Evolutionary conservation across 345 rosid species (phyloP).

Genomic region (Eucalyptus lansdowneana): DNA sequence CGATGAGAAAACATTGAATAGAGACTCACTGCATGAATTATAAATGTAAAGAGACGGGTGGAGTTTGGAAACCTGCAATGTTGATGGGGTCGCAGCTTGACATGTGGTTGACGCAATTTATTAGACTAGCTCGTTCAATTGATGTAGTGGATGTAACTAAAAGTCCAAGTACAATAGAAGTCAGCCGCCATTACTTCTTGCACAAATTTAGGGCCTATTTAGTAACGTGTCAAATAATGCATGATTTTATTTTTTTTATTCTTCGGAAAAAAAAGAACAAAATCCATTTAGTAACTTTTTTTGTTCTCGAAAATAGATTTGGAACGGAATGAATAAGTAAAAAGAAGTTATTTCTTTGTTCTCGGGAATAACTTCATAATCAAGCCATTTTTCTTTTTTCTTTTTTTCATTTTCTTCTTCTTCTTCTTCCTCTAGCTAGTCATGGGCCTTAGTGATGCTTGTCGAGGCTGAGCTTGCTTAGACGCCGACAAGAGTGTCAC

Average conservation of each 20-base stretch:
- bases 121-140: neutral
- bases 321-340: too few relatives aligned
- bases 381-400: too few relatives aligned
- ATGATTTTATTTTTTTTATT: too few relatives aligned
- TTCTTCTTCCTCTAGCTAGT: too few relatives aligned
- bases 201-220: neutral
- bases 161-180: neutral
- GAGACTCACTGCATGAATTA: neutral
- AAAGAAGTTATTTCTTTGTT: too few relatives aligned
- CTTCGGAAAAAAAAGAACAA: fast-evolving
- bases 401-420: too few relatives aligned
- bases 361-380: fast-evolving
- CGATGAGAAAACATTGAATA: neutral
- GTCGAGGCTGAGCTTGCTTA: fast-evolving
- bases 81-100: neutral
- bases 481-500: fast-evolving
- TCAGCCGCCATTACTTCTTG: neutral
- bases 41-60: neutral
- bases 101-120: neutral
- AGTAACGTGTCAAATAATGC: too few relatives aligned
- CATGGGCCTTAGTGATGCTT: too few relatives aligned
- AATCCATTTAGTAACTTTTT: fast-evolving
- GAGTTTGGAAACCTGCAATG: neutral
- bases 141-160: neutral
- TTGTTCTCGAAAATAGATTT: too few relatives aligned